Conservation (phyloP, 768 basidiomycete genomes). For the Jaapia argillacea region DNA sequence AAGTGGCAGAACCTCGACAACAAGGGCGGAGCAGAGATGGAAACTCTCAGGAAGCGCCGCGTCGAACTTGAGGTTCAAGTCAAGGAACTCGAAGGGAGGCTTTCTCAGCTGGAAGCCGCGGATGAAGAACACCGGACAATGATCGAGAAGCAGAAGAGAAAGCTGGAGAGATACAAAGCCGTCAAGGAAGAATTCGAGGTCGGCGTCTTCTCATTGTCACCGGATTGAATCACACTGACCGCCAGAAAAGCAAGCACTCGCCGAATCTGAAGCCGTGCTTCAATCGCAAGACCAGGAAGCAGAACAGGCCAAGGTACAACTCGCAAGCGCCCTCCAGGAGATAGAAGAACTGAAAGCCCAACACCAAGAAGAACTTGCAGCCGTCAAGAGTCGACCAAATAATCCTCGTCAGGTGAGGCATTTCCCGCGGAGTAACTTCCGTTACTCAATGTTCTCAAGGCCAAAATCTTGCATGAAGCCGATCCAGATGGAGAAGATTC, state of each 20-base stretch:
- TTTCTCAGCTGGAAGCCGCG: constrained; percentile 20
- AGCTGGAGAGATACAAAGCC: constrained; percentile 17
- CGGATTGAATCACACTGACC: no score
- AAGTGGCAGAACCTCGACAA: constrained; percentile 63
- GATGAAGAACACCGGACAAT: constrained; percentile 17
- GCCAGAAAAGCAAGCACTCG: constrained; percentile 37
- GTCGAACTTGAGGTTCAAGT: constrained; percentile 47
- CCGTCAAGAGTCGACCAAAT: no score
- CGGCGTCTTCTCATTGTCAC: background rate
- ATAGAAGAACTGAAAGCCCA: constrained; percentile 25
- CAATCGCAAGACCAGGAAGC: constrained; percentile 34
- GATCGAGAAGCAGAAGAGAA: constrained; percentile 22
- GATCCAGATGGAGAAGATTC: no score
- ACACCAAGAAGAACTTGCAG: constrained; percentile 21
- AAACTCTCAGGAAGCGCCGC: constrained; percentile 41
- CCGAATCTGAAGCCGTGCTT: constrained; percentile 26
- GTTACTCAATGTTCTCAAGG: no score
- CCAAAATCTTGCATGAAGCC: no score
- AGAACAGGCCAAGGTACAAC: constrained; percentile 9
- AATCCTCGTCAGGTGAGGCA: no score
- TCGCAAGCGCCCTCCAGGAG: constrained; percentile 15
- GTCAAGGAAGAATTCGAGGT: constrained; percentile 8
- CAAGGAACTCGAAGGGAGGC: constrained; percentile 29
- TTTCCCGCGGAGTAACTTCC: no score
- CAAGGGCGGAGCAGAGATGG: constrained; percentile 50